Conservation (phyloP, 2,329 filamentous ascomycete genomes). For the Neonectria punicea region DNA sequence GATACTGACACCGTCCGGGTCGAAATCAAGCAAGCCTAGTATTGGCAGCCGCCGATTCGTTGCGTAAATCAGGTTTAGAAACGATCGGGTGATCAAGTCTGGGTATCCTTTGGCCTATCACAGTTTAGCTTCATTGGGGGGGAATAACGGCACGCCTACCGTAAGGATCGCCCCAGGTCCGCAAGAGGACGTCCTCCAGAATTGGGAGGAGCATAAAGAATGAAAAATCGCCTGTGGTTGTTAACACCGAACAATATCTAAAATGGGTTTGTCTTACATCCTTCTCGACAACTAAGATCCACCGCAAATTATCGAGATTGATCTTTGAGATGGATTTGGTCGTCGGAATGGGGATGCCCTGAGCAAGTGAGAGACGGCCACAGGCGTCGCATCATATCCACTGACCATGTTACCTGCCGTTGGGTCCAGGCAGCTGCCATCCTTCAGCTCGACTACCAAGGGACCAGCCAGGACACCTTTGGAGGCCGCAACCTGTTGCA, state of each 20-base stretch:
- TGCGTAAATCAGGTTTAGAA: conserved; percentile 66
- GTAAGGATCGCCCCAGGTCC: conserved; percentile 75
- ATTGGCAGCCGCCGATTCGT: conserved; percentile 64
- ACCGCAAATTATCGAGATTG: conserved; percentile 61
- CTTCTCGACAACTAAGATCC: conserved; percentile 83
- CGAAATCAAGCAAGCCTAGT: conserved; percentile 76
- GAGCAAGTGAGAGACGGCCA: conserved; percentile 21
- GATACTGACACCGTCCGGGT: conserved; percentile 81
- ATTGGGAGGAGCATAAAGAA: conserved; percentile 67
- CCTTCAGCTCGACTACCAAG: conserved; percentile 57
- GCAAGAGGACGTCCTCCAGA: conserved; percentile 60
- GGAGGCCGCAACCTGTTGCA: conserved; percentile 71
- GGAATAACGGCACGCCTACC: conserved; percentile 51
- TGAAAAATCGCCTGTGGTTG: conserved; percentile 75
- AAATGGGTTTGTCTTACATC: conserved; percentile 61
- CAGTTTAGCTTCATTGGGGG: background rate
- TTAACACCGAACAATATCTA: conserved; percentile 29
- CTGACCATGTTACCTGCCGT: conserved; percentile 45
- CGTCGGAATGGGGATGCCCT: conserved; percentile 72
- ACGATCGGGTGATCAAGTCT: conserved; percentile 75
- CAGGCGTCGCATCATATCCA: background rate
- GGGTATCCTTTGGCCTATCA: conserved; percentile 83
- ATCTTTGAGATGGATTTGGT: conserved; percentile 60
- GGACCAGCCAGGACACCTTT: conserved; percentile 77
- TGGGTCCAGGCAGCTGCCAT: conserved; percentile 53